Conservation (phyloP, 2,329 filamentous ascomycete genomes). For the Fusarium scirpi region DNA sequence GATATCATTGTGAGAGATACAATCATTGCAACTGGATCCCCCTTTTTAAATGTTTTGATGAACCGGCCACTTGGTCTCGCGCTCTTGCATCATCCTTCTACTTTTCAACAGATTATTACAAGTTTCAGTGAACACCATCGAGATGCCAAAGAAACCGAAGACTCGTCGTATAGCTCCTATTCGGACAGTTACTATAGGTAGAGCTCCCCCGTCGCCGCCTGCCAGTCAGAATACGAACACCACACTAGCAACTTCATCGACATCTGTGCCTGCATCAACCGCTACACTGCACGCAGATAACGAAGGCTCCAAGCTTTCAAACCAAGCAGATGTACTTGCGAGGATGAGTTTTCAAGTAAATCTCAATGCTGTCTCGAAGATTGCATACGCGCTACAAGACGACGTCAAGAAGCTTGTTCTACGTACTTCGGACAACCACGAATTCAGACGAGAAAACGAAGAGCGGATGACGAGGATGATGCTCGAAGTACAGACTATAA, state of each 20-base stretch:
- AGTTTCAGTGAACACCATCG: background rate
- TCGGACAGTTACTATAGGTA: background rate
- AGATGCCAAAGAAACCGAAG: constrained; percentile 3
- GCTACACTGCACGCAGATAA: background rate
- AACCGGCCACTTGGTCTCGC: background rate
- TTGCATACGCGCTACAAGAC: constrained; percentile 48
- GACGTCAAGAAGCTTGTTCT: constrained; percentile 47
- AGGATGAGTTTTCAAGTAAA: constrained; percentile 55
- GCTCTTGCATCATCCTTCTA: background rate
- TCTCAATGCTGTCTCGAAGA: constrained; percentile 47
- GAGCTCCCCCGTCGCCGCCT: constrained; percentile 4
- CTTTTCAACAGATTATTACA: background rate
- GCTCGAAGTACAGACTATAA: constrained; percentile 50
- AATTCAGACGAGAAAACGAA: constrained; percentile 49
- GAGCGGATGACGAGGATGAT: constrained; percentile 47
- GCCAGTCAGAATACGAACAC: constrained; percentile 9
- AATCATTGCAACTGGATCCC: background rate
- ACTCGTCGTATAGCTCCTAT: constrained; percentile 35
- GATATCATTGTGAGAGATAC: background rate
- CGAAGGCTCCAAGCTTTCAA: constrained; percentile 29
- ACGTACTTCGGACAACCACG: constrained; percentile 45
- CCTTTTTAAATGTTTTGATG: background rate
- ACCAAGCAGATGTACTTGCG: constrained; percentile 51
- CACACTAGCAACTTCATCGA: background rate
- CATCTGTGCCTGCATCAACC: background rate